These are phyloP conservation scores for Psidium friedrichsthalianum DNA, from an alignment of 345 rosid species.

Conservation along the genomic window DNA sequence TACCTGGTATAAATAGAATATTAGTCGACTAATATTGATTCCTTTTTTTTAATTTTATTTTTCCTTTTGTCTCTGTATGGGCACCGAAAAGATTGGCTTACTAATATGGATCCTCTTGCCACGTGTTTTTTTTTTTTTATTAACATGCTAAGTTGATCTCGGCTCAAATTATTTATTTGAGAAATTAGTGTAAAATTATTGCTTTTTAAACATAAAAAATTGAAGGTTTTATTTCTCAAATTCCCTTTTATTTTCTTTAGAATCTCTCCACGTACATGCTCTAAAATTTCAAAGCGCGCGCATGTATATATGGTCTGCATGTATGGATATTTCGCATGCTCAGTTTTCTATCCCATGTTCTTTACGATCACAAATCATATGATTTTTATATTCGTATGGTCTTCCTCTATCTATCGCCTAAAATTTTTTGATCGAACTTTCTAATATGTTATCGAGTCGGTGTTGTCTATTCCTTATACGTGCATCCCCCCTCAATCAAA, in stretches of 20 bases:
- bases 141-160: background rate
- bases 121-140: background rate
- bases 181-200: background rate
- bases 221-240: background rate
- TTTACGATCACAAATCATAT: background rate
- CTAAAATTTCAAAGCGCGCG: background rate
- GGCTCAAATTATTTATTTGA: background rate
- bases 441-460: background rate
- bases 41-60: background rate
- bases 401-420: rapidly evolving
- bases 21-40: background rate
- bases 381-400: rapidly evolving
- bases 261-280: background rate
- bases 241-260: background rate
- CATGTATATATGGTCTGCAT: background rate
- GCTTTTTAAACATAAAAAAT: background rate
- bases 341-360: background rate
- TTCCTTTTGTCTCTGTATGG: background rate
- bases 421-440: background rate
- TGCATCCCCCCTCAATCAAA: no score
- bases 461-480: no score
- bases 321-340: background rate
- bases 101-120: no score
- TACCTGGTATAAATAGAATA: background rate
- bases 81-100: no score